These are phyloP conservation scores for Leishmania gerbilli DNA, from an alignment of 208 protist genomes.

Conservation along the genomic window DNA sequence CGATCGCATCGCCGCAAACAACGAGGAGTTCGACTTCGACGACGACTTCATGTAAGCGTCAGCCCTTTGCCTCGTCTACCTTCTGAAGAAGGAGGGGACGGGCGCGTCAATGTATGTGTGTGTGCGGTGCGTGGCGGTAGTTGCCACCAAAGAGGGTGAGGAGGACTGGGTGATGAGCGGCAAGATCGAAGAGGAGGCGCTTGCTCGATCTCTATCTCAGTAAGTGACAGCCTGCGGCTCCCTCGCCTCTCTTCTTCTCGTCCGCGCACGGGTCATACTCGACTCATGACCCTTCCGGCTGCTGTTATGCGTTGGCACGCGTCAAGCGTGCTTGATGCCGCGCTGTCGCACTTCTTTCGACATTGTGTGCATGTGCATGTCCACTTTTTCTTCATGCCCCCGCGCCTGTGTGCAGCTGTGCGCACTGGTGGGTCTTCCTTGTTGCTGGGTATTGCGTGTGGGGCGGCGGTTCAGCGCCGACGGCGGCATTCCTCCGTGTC, in stretches of 20 bases:
- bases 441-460: neutral
- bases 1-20: conserved; percentile 55
- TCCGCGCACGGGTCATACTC: neutral
- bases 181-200: neutral
- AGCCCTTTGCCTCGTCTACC: neutral
- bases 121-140: neutral
- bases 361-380: neutral
- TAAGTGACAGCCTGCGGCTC: neutral
- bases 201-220: neutral
- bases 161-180: neutral
- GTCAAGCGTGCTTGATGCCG: neutral
- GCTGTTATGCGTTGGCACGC: neutral
- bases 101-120: neutral
- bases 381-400: too few relatives aligned
- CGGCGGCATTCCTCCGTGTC: neutral
- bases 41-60: conserved; percentile 89
- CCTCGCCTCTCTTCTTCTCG: too few relatives aligned
- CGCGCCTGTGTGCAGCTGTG: neutral
- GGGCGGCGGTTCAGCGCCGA: neutral
- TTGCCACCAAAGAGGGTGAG: neutral
- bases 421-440: neutral
- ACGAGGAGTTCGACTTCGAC: conserved; percentile 91
- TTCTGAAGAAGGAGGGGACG: neutral
- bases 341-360: neutral
- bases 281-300: neutral